Conservation (phyloP, 305 asterid species). For the Rubia balearica region DNA sequence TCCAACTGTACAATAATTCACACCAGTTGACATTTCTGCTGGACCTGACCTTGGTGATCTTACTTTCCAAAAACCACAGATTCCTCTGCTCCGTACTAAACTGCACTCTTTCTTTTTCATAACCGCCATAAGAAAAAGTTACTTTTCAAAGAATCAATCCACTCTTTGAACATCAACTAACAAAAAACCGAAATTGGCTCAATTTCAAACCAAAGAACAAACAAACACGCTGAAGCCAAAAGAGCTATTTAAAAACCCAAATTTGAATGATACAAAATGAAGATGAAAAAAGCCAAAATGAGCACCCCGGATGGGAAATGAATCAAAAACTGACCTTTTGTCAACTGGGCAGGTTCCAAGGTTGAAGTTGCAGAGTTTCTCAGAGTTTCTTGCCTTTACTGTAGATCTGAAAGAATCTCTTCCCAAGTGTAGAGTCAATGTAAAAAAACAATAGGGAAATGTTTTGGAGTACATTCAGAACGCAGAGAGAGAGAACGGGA, state of each 20-base stretch:
- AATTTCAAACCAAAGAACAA: not conserved
- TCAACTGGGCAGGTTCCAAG: not conserved
- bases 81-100: not conserved
- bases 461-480: conserved; percentile 42
- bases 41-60: not conserved
- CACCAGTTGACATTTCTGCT: not conserved
- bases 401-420: conserved; percentile 90
- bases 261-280: not conserved
- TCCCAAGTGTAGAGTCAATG: conserved; percentile 38
- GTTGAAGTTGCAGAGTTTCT: conserved; percentile 10
- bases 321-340: conserved; percentile 16
- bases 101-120: not conserved
- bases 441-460: conserved; percentile 32
- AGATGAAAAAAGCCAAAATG: not conserved
- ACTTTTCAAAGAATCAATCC: not conserved
- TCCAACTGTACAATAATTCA: not conserved
- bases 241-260: not conserved
- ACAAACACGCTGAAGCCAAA: not conserved
- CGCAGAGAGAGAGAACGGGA: conserved; percentile 41
- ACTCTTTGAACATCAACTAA: not conserved
- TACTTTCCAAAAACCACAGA: not conserved
- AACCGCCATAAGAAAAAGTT: not conserved
- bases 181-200: not conserved
- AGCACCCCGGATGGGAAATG: not conserved
- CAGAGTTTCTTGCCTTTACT: conserved; percentile 29